Percentiles rank a stretch among this genome's conserved stretches.
Evolutionary conservation across 768 basidiomycete genomes (phyloP).

Genomic region (Kwoniella dendrophila): DNA sequence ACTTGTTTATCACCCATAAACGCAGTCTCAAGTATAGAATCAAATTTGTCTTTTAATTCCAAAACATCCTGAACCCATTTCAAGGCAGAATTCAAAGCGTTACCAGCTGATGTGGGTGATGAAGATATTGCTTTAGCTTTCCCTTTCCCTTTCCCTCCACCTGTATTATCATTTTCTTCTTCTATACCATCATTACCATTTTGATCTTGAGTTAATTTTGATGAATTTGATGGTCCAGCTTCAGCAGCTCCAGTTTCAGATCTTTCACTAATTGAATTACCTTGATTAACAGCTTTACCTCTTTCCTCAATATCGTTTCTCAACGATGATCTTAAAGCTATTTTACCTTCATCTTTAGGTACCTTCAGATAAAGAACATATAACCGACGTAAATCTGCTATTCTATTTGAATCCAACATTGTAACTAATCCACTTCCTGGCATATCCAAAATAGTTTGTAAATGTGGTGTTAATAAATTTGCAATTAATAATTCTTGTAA

Average conservation of each 20-base stretch:
- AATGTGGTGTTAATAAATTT: conserved; percentile 74
- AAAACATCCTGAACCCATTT: conserved; percentile 93
- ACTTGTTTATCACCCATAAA: conserved; percentile 74
- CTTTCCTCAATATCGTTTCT: conserved; percentile 71
- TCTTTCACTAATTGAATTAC: too few relatives aligned
- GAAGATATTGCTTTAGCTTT: conserved; percentile 10
- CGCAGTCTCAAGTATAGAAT: conserved; percentile 69
- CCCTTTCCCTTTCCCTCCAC: conserved; percentile 54
- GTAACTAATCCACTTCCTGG: conserved; percentile 78
- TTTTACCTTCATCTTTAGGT: conserved; percentile 67
- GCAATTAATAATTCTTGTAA: conserved; percentile 76
- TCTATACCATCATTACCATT: conserved; percentile 19
- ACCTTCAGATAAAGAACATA: conserved; percentile 70
- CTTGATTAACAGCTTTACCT: conserved; percentile 77
- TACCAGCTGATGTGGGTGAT: conserved; percentile 27
- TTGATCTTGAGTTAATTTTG: too few relatives aligned
- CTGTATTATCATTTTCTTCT: conserved; percentile 25
- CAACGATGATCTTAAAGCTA: conserved; percentile 67
- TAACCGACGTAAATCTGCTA: conserved; percentile 74
- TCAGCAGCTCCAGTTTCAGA: too few relatives aligned
- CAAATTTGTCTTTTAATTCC: conserved; percentile 88
- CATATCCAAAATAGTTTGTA: conserved; percentile 74
- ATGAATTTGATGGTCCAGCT: conserved; percentile 31
- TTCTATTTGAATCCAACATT: conserved; percentile 81
- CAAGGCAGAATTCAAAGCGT: conserved; percentile 66